A percentile compares a stretch with the other conserved stretches of the same genome.
These are phyloP conservation scores for Ramaria rubella DNA, from an alignment of 768 basidiomycete genomes.

Conservation along the genomic window DNA sequence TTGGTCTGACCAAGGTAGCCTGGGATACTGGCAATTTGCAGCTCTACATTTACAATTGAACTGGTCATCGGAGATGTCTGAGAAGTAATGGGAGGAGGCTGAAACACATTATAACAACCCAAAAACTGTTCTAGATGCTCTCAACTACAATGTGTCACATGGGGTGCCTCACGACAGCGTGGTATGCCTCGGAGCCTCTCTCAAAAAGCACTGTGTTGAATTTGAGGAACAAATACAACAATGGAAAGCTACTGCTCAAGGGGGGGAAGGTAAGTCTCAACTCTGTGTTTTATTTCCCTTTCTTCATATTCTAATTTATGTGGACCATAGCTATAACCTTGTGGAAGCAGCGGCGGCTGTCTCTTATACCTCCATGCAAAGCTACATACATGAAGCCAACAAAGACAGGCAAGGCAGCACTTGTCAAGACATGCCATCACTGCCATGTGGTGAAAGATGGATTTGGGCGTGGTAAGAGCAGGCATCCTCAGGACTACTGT, in stretches of 20 bases:
- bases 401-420: not conserved
- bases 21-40: not conserved
- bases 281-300: not conserved
- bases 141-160: not conserved
- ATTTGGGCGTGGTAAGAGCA: not conserved
- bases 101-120: not conserved
- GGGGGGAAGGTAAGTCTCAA: not conserved
- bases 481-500: not conserved
- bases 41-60: not conserved
- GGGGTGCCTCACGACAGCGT: not conserved
- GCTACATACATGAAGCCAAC: not conserved
- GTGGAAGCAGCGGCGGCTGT: not conserved
- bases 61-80: not conserved
- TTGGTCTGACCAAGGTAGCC: not conserved
- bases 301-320: not conserved
- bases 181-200: not conserved
- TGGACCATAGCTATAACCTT: not conserved
- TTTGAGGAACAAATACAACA: not conserved
- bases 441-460: not conserved
- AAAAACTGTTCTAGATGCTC: not conserved
- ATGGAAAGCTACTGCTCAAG: not conserved
- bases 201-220: constrained; percentile 2
- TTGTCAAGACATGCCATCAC: not conserved
- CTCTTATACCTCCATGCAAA: not conserved
- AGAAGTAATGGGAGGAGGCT: not conserved